Percentiles rank a stretch among this genome's conserved stretches.
Conservation (phyloP, 2,329 filamentous ascomycete species). For the Claviceps citrina region DNA sequence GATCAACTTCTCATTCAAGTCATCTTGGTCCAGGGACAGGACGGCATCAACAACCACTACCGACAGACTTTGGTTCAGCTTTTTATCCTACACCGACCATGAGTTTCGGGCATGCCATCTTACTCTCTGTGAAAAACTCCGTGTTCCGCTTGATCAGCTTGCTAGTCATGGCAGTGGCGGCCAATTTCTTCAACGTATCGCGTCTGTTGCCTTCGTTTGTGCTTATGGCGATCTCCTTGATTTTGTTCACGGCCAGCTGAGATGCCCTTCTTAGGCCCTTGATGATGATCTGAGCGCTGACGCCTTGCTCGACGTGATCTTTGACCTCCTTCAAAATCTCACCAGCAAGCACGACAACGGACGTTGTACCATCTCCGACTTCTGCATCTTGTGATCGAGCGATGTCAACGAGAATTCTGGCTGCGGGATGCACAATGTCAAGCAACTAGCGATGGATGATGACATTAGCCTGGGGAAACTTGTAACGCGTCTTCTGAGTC, state of each 20-base stretch:
- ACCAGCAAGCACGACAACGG: conserved; percentile 91
- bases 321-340: conserved; percentile 95
- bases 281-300: conserved; percentile 94
- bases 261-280: conserved; percentile 85
- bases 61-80: conserved; percentile 14
- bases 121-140: conserved; percentile 92
- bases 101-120: conserved; percentile 16
- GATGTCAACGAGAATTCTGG: conserved; percentile 93
- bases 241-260: conserved; percentile 89
- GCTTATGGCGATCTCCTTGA: conserved; percentile 90
- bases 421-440: conserved; percentile 95
- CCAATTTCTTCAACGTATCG: conserved; percentile 78
- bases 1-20: conserved; percentile 94
- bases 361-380: conserved; percentile 95
- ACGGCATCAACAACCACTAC: conserved; percentile 96
- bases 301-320: conserved; percentile 89
- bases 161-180: conserved; percentile 95
- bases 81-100: neutral
- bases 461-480: conserved; percentile 1
- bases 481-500: neutral
- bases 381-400: conserved; percentile 97
- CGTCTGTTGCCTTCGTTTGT: conserved; percentile 69
- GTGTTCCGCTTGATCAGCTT: conserved; percentile 98
- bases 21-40: conserved; percentile 84
- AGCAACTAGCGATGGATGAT: conserved; percentile 47